Evolutionary conservation across 352 stramenopile genomes (phyloP).

Genomic region (Peronospora farinosa): DNA sequence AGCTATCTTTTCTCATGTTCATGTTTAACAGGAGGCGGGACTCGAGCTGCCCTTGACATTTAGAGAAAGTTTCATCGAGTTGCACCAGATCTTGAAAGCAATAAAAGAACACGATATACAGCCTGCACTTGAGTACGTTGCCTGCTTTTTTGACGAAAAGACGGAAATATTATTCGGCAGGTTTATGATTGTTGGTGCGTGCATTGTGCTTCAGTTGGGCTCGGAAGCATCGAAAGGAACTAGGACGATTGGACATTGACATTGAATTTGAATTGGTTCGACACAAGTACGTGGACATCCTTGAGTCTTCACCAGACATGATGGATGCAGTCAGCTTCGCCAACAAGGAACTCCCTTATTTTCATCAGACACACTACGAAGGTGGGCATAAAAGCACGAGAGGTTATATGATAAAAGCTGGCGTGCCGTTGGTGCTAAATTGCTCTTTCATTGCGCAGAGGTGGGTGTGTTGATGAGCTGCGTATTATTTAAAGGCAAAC

Average conservation of each 20-base stretch:
- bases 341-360: conserved; percentile 51
- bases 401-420: neutral
- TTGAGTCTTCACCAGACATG: conserved; percentile 56
- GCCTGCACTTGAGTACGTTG: conserved; percentile 55
- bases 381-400: conserved; percentile 20
- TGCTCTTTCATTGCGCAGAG: conserved; percentile 30
- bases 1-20: neutral
- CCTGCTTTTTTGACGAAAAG: neutral
- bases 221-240: conserved; percentile 41
- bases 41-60: conserved; percentile 47
- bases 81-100: conserved; percentile 59
- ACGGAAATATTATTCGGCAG: neutral
- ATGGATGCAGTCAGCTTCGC: conserved; percentile 69
- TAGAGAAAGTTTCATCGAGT: conserved; percentile 58
- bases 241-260: conserved; percentile 47
- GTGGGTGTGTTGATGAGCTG: conserved; percentile 77
- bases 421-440: neutral
- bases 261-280: conserved; percentile 83
- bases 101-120: conserved; percentile 59
- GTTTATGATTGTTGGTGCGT: neutral
- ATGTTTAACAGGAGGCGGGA: conserved; percentile 41
- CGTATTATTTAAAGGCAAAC: conserved; percentile 64
- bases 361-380: conserved; percentile 54
- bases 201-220: conserved; percentile 47
- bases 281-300: conserved; percentile 72